Evolutionary conservation across 2,329 filamentous ascomycete genomes (phyloP).

Genomic region (Microdochium paspali): DNA sequence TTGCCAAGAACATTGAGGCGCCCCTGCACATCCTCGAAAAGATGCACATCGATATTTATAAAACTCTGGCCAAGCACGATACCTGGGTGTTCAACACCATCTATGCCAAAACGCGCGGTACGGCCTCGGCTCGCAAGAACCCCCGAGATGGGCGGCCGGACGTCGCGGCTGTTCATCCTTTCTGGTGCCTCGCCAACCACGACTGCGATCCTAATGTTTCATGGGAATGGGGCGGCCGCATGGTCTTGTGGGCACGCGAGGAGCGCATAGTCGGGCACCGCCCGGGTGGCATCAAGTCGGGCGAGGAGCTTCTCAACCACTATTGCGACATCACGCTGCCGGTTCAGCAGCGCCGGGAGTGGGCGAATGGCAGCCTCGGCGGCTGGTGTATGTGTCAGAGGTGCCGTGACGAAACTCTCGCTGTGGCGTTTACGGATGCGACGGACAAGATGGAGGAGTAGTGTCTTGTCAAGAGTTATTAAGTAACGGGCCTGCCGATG

Average conservation of each 20-base stretch:
- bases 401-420: constrained; percentile 61
- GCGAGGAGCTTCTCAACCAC: constrained; percentile 84
- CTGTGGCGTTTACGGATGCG: constrained; percentile 2
- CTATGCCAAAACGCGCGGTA: constrained; percentile 87
- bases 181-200: constrained; percentile 96
- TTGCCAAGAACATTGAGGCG: constrained; percentile 63
- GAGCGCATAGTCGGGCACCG: constrained; percentile 41
- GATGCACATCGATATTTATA: constrained; percentile 74
- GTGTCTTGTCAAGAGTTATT: too few relatives aligned
- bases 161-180: constrained; percentile 84
- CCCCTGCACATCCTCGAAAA: constrained; percentile 74
- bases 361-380: constrained; percentile 79
- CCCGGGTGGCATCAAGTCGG: constrained; percentile 58
- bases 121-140: constrained; percentile 77
- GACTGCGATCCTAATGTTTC: constrained; percentile 90
- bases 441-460: too few relatives aligned
- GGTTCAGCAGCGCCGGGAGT: constrained; percentile 76
- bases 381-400: constrained; percentile 81
- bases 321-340: constrained; percentile 81
- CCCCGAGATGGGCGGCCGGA: constrained; percentile 74
- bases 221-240: constrained; percentile 84
- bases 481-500: too few relatives aligned
- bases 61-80: constrained; percentile 48
- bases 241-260: constrained; percentile 58
- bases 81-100: constrained; percentile 85